Evolutionary conservation across 208 protist species (phyloP), one percentile per base, ranked within the genome.

Genomic region (Leishmania martiniquensis): DNA sequence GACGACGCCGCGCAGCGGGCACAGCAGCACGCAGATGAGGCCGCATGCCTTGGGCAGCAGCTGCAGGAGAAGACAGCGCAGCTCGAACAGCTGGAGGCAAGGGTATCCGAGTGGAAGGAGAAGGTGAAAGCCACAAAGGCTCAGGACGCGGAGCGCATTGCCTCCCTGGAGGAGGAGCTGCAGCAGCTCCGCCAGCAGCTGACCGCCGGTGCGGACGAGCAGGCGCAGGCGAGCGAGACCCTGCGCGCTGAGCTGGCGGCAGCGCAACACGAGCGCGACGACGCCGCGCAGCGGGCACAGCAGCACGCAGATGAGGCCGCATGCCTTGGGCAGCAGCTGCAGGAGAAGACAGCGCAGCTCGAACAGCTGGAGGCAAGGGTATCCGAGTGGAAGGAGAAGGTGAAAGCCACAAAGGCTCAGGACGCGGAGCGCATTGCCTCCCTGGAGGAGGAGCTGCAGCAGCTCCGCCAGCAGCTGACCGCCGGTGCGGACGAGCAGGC

Each of bases 91-190:
- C 47, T 51, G 9, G 47, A 5, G 47, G 47, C 47, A 15, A 13
- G 9, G 9, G 47, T 15, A 13, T 13, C 9, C 47, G 47, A 51
- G 0, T 94, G 92, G 89, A 93, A 92, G 79, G 87, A 94, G 51
- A 96, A 92, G 77, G 88, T 93, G 37, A 85, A 88, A 51, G 72
- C 77, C 0, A 79, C 81, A 0, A 96, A 96, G 54, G 44, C 84
- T 0, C 51, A 68, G 0, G 92, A 96, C 60, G 62, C 39, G 2
- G 77, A 89, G 73, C 68, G 65, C 1, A 89, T 89, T 42, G 55
- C 72, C 4, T 10, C 65, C 9, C 59, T 85, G 39, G 45, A 81
- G 12, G 2, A 71, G 17, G 75, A 77, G 25, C 20, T 82, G 42
- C 49, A 65, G 42, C 12, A 13, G 7, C 17, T 68, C 9, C 49